Evolutionary conservation across 495 filamentous ascomycete species (phyloP).

Genomic region (Melanomma pulvis-pyrius): DNA sequence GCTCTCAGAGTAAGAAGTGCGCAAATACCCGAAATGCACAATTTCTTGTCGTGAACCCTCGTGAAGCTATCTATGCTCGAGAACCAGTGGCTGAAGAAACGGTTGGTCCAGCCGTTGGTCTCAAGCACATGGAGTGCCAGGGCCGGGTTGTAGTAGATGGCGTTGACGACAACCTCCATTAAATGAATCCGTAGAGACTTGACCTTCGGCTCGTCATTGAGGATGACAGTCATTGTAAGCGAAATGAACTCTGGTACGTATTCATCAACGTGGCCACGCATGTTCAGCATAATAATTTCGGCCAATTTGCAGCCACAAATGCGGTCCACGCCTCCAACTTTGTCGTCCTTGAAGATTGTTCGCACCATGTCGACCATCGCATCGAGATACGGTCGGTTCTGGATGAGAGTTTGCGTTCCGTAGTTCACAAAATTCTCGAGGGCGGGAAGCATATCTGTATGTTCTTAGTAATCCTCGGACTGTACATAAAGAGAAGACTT

Average conservation of each 20-base stretch:
- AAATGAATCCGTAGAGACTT: slow-evolving; percentile 93
- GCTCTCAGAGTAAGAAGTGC: slow-evolving; percentile 75
- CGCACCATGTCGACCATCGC: slow-evolving; percentile 84
- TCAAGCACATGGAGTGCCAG: slow-evolving; percentile 84
- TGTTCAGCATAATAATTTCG: slow-evolving; percentile 93
- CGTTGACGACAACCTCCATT: slow-evolving; percentile 99
- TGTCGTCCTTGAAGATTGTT: slow-evolving; percentile 77
- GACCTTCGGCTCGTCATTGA: slow-evolving; percentile 69
- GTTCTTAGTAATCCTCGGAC: slow-evolving; percentile 10
- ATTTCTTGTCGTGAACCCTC: slow-evolving; percentile 95
- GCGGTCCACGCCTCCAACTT: slow-evolving; percentile 90
- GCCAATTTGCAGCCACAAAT: slow-evolving; percentile 99
- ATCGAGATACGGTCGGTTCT: slow-evolving; percentile 82
- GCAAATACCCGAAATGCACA: slow-evolving; percentile 91
- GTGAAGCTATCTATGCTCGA: slow-evolving; percentile 91
- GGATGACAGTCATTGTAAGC: slow-evolving; percentile 82
- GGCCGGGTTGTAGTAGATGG: slow-evolving; percentile 91
- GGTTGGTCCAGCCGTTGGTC: slow-evolving; percentile 94
- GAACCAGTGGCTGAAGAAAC: slow-evolving; percentile 98
- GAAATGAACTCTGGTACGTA: slow-evolving; percentile 84
- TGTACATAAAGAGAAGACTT: neutral
- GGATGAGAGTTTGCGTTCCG: slow-evolving; percentile 73
- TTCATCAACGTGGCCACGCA: slow-evolving; percentile 86
- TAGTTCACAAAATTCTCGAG: slow-evolving; percentile 97
- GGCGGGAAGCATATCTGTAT: slow-evolving; percentile 87